Base-by-base conservation (phyloP, 192 early-diverging fungal species). In the Backusella parvicylindrica region DNA sequence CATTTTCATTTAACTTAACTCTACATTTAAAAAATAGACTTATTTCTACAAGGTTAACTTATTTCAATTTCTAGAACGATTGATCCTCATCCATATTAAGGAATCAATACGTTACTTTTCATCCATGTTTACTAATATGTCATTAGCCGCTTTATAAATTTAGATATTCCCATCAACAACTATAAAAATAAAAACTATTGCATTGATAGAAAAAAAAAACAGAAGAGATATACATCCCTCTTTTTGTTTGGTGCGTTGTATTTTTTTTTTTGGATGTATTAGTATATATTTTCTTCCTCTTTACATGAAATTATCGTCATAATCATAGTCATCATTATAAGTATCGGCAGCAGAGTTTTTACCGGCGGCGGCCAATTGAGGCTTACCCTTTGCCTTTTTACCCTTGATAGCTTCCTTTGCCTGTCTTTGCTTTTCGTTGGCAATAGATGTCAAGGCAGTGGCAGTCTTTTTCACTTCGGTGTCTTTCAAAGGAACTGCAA, bases 401-500 rank as follows among this genome's bases (percentile, higher is more conserved):
- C 91, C 92, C 86, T 94, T 94, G 53, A 74, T 21, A 2, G 81
- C 86, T 23, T 94, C 92, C 67, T 85, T 84, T 11, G 83, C 81
- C 21, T 84, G 84, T 66, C 83, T 87, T 80, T 91, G 87, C 84
- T 94, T 92, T 84, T 94, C 92, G 72, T 92, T 92, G 64, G 91
- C 92, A 69, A 94, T 77, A 2, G 86, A 83, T 2, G 87, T 88
- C 78, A 94, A 74, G 8, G 89, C 83, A 76, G 84, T 85, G 18
- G 91, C 68, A 32, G 85, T 72, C 74, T 91, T 92, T 70, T 88
- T 83, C 12, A 91, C 87, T 40, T 93, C 91, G 6, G 83, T 75
- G 67, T 93, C 92, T 79, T 84, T 88, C 33, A 90, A 79, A 9
- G 89, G 84, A 28, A 77, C 53, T 53, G 85, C 82, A 63, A 92